Evolutionary conservation across 2,329 filamentous ascomycete species (phyloP).

Genomic region (Epichloe scottii): DNA sequence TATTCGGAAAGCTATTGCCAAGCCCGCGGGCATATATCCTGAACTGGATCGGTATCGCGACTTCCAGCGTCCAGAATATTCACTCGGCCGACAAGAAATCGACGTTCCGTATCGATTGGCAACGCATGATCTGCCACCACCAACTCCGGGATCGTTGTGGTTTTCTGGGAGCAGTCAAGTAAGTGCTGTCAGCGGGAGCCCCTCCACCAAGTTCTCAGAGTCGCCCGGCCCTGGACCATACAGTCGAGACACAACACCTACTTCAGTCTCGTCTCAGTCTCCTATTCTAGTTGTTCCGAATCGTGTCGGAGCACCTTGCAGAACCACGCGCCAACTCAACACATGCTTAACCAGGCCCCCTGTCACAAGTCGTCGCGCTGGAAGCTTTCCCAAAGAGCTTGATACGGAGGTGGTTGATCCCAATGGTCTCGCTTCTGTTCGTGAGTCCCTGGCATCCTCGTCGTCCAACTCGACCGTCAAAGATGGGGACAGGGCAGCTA

Average conservation of each 20-base stretch:
- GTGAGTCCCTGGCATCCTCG: slow-evolving; percentile 59
- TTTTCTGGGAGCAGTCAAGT: slow-evolving; percentile 46
- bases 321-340: slow-evolving; percentile 40
- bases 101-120: slow-evolving; percentile 44
- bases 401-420: slow-evolving; percentile 34
- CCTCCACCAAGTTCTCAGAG: slow-evolving; percentile 63
- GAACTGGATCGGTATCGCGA: slow-evolving; percentile 50
- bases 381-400: slow-evolving; percentile 40
- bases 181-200: slow-evolving; percentile 53
- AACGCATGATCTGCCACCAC: slow-evolving; percentile 54
- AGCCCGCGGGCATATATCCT: slow-evolving; percentile 39
- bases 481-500: slow-evolving; percentile 29
- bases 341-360: slow-evolving; percentile 45
- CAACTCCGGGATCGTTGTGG: slow-evolving; percentile 40
- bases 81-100: slow-evolving; percentile 21
- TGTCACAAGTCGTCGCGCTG: slow-evolving; percentile 44
- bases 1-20: slow-evolving; percentile 22
- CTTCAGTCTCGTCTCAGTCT: slow-evolving; percentile 65
- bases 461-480: slow-evolving; percentile 60
- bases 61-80: slow-evolving; percentile 25
- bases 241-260: slow-evolving; percentile 67
- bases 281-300: slow-evolving; percentile 44
- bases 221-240: slow-evolving; percentile 58
- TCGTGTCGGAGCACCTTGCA: slow-evolving; percentile 26
- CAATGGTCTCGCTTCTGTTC: slow-evolving; percentile 50